A percentile compares a stretch with the other conserved stretches of the same genome.
phyloP scores from a whole-genome alignment of 2,329 filamentous ascomycete species.

The Fusarium temperatum region DNA sequence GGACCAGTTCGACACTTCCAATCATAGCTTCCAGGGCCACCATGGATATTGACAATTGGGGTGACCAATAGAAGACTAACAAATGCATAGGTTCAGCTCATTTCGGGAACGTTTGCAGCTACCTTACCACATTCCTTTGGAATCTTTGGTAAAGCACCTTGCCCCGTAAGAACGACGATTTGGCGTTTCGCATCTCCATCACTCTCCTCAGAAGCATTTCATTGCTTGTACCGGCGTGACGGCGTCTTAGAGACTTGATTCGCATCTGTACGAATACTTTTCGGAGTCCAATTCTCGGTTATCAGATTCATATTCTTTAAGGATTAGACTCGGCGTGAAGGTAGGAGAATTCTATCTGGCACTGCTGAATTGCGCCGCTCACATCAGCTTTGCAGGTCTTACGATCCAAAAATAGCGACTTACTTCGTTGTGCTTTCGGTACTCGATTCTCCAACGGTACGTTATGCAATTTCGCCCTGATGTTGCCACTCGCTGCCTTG shows the following conservation, averaged over 20 bases:
- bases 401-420: constrained; percentile 41
- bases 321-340: constrained; percentile 43
- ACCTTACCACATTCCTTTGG: constrained; percentile 53
- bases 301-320: constrained; percentile 41
- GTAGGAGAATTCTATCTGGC: background rate
- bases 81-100: constrained; percentile 50
- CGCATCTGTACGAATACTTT: constrained; percentile 50
- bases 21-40: background rate
- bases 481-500: background rate
- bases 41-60: background rate
- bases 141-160: constrained; percentile 51
- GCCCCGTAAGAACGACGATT: constrained; percentile 42
- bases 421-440: constrained; percentile 40
- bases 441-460: constrained; percentile 38
- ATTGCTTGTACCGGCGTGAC: constrained; percentile 51
- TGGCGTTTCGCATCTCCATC: constrained; percentile 41
- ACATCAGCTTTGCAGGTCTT: constrained; percentile 30
- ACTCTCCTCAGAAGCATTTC: constrained; percentile 43
- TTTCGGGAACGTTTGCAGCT: constrained; percentile 52
- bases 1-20: background rate
- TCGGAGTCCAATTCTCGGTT: constrained; percentile 48
- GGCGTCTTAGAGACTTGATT: constrained; percentile 51
- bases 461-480: background rate
- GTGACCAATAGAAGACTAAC: constrained; percentile 35
- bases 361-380: background rate